phyloP scores from a whole-genome alignment of 306 rosid genomes.

The Psophocarpus tetragonolobus region DNA sequence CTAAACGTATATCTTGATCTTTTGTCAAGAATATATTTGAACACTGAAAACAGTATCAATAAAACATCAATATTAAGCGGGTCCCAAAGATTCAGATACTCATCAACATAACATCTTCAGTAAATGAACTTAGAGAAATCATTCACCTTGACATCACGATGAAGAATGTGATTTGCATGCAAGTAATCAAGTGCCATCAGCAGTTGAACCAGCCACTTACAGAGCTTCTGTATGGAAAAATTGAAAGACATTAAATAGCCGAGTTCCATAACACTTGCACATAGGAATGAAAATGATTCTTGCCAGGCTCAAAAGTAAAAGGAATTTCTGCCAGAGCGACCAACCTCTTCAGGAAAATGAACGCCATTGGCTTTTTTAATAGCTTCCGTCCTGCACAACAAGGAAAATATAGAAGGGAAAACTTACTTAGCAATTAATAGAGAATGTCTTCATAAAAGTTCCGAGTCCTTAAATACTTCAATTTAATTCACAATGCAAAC shows the following conservation, averaged over 20 bases:
- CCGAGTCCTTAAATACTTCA: conserved; percentile 10
- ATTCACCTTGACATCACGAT: conserved; percentile 95
- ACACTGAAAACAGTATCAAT: conserved; percentile 60
- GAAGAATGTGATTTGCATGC: conserved; percentile 91
- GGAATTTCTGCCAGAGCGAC: background rate
- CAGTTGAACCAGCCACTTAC: conserved; percentile 95
- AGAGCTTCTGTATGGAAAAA: conserved; percentile 61
- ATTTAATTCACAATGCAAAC: conserved; percentile 3
- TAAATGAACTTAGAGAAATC: conserved; percentile 22
- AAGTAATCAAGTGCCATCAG: conserved; percentile 95
- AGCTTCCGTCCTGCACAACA: conserved; percentile 77
- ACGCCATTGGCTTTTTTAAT: conserved; percentile 68
- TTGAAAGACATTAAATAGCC: background rate
- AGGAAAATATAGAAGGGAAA: background rate
- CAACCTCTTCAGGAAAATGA: conserved; percentile 93
- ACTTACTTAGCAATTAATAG: conserved; percentile 24
- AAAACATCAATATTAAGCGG: conserved; percentile 11
- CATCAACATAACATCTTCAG: background rate
- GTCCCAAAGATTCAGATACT: conserved; percentile 27
- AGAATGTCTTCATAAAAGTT: background rate
- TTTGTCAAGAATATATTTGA: conserved; percentile 96
- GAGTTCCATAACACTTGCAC: background rate
- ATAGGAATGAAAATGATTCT: conserved; percentile 8
- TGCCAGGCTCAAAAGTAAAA: background rate
- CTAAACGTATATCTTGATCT: conserved; percentile 93